Evolutionary conservation across 139 green algal genomes (phyloP).

Genomic region (Diplosphaera chodatii): DNA sequence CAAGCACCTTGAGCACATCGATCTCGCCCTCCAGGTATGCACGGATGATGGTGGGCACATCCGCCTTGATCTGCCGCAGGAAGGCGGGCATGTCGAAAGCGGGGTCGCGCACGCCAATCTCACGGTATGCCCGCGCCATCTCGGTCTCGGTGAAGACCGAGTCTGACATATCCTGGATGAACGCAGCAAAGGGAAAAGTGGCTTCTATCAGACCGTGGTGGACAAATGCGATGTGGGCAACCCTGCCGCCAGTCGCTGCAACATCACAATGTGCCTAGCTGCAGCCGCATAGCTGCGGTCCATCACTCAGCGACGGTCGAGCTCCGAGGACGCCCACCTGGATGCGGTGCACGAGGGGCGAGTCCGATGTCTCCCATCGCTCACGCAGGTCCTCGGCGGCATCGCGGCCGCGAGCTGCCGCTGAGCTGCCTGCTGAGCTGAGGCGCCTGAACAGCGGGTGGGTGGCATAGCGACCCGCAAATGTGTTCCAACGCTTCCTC

Average conservation of each 20-base stretch:
- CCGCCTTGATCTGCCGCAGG: constrained; percentile 46
- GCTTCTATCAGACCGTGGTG: too few relatives aligned
- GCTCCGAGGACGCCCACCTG: constrained; percentile 41
- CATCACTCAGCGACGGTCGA: too few relatives aligned
- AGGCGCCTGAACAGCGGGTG: constrained; percentile 45
- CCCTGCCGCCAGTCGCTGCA: too few relatives aligned
- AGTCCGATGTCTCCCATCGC: constrained; percentile 90
- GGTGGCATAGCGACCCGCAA: neutral
- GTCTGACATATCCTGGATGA: constrained; percentile 63
- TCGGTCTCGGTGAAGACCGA: constrained; percentile 71
- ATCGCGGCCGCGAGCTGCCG: constrained; percentile 42
- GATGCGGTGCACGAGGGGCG: constrained; percentile 83
- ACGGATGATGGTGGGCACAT: constrained; percentile 44
- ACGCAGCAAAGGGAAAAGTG: too few relatives aligned
- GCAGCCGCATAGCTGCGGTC: too few relatives aligned
- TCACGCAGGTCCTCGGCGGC: constrained; percentile 78
- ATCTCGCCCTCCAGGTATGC: constrained; percentile 59
- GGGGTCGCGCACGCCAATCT: constrained; percentile 73
- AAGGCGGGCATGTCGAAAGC: constrained; percentile 86
- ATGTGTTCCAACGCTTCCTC: neutral
- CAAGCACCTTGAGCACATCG: constrained; percentile 38
- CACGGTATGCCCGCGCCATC: constrained; percentile 63
- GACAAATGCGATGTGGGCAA: too few relatives aligned
- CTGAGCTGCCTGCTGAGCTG: constrained; percentile 10
- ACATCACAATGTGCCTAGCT: too few relatives aligned